phyloP scores from a whole-genome alignment of 164 flowering plant species.

The Santalum album region DNA sequence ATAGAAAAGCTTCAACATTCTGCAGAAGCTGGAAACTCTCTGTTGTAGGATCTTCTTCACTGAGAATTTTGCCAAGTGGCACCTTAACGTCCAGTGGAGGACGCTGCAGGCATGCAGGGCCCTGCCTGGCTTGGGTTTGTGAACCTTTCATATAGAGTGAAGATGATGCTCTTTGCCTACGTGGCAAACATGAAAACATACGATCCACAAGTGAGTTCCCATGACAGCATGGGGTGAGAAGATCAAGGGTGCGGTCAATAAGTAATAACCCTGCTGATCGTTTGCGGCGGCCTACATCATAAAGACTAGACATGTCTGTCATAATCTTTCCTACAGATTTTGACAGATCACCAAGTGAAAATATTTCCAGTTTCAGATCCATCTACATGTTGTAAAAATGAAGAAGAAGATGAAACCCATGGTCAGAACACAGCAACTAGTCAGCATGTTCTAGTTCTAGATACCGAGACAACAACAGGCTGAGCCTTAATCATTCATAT shows the following conservation, averaged over 20 bases:
- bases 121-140: conserved; percentile 27
- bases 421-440: conserved; percentile 9
- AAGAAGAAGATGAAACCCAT: neutral
- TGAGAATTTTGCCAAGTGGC: conserved; percentile 49
- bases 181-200: conserved; percentile 71
- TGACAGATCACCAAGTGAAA: conserved; percentile 81
- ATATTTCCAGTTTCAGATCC: conserved; percentile 96
- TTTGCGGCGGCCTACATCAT: conserved; percentile 96
- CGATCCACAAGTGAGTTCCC: conserved; percentile 91
- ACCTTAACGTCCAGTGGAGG: conserved; percentile 65
- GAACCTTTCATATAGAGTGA: conserved; percentile 31
- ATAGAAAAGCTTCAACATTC: conserved; percentile 50
- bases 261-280: conserved; percentile 84
- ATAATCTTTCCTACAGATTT: conserved; percentile 78
- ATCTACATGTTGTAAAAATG: conserved; percentile 44
- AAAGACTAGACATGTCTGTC: conserved; percentile 98
- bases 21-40: conserved; percentile 29
- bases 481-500: too few species aligned
- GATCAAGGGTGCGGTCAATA: conserved; percentile 89
- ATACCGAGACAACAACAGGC: too few species aligned
- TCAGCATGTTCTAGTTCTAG: too few species aligned
- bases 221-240: conserved; percentile 88
- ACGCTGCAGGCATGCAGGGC: conserved; percentile 32
- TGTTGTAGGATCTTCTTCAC: conserved; percentile 27
- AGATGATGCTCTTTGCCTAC: conserved; percentile 37